Evolutionary conservation across 2,329 filamentous ascomycete genomes (phyloP).

Genomic region (Trichoderma endophyticum): DNA sequence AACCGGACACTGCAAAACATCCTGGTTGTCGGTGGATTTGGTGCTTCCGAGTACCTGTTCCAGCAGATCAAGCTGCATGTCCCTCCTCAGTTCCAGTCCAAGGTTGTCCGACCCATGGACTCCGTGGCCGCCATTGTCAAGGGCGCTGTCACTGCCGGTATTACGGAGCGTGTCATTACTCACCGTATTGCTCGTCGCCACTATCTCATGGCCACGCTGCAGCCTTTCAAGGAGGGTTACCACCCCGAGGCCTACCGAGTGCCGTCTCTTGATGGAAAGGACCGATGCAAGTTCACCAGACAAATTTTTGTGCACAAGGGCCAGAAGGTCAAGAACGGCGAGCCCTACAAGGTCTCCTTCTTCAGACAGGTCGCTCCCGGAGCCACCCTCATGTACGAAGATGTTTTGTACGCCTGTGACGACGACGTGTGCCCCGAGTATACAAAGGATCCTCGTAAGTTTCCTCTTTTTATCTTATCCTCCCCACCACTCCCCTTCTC

Average conservation of each 20-base stretch:
- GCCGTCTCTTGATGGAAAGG: conserved; percentile 92
- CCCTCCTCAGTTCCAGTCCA: conserved; percentile 95
- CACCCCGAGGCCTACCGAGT: conserved; percentile 98
- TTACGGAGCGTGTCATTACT: conserved; percentile 93
- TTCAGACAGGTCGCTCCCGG: conserved; percentile 97
- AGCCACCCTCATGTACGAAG: conserved; percentile 98
- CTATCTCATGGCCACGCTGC: conserved; percentile 98
- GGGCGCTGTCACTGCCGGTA: conserved; percentile 94
- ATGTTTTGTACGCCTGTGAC: conserved; percentile 95
- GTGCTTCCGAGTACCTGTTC: conserved; percentile 97
- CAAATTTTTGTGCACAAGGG: conserved; percentile 99
- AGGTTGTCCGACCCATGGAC: conserved; percentile 98
- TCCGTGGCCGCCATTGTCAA: conserved; percentile 98
- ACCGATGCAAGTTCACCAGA: conserved; percentile 96
- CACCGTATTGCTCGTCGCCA: conserved; percentile 95
- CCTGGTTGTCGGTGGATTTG: conserved; percentile 94
- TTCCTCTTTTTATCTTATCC: neutral
- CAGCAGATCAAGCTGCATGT: conserved; percentile 99
- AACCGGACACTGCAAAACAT: conserved; percentile 94
- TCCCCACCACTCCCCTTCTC: neutral
- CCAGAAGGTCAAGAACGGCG: conserved; percentile 97
- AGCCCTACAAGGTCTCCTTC: conserved; percentile 97
- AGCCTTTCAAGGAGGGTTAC: conserved; percentile 98
- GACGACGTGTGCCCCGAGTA: conserved; percentile 98
- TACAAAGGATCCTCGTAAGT: conserved; percentile 98